phyloP scores from a whole-genome alignment of 352 stramenopile species.

The Globisporangium uncinulatum region DNA sequence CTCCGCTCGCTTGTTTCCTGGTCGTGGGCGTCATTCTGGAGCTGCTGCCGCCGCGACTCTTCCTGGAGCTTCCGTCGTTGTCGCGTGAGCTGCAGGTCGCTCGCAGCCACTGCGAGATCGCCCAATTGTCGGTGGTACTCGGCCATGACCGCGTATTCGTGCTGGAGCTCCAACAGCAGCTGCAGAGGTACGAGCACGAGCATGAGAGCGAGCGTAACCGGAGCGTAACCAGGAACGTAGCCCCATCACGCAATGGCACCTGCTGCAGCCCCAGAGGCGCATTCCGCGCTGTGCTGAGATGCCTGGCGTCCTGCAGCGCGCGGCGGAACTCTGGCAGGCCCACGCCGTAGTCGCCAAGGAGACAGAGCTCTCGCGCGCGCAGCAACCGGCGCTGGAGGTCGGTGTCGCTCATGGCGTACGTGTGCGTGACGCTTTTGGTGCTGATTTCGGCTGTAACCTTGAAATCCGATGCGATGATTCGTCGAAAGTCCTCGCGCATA shows the following conservation, averaged over 20 bases:
- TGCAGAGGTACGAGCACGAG: not conserved
- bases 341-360: conserved; percentile 52
- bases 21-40: conserved; percentile 11
- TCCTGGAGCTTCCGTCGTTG: conserved; percentile 14
- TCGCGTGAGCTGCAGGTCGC: conserved; percentile 22
- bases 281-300: conserved; percentile 13
- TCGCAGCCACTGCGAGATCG: conserved; percentile 19
- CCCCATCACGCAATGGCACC: conserved; percentile 11
- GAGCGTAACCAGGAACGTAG: not conserved
- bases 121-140: conserved; percentile 45
- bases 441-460: too few species aligned
- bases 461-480: too few species aligned
- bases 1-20: conserved; percentile 2
- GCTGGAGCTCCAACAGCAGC: conserved; percentile 35
- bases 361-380: conserved; percentile 54
- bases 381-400: conserved; percentile 28
- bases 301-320: conserved; percentile 28
- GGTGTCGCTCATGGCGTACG: not conserved
- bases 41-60: conserved; percentile 9
- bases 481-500: too few species aligned
- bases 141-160: conserved; percentile 37
- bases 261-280: conserved; percentile 24
- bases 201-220: not conserved
- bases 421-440: too few species aligned
- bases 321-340: conserved; percentile 37